These are phyloP conservation scores for Solanum chilense DNA, from an alignment of 257 asterid species.

Conservation along the genomic window DNA sequence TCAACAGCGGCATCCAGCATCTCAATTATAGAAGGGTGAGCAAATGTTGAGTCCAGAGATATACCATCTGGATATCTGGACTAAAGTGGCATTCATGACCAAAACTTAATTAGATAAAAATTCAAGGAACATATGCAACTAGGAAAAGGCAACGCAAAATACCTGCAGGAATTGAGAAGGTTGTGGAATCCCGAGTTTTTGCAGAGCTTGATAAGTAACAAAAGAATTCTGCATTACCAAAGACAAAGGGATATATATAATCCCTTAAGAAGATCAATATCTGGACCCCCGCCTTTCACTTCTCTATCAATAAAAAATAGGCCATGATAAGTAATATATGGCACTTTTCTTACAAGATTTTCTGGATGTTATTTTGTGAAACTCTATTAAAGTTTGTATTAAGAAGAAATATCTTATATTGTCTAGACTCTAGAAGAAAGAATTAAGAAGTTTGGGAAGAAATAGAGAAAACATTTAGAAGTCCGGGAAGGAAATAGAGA, in stretches of 20 bases:
- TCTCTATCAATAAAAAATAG: not conserved
- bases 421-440: not conserved
- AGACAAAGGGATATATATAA: not conserved
- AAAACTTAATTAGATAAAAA: slow-evolving; percentile 10
- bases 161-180: slow-evolving; percentile 91
- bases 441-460: not conserved
- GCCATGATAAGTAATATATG: not conserved
- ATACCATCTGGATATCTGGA: slow-evolving; percentile 93
- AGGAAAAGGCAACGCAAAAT: slow-evolving; percentile 6
- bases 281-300: not conserved
- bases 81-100: slow-evolving; percentile 29
- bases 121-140: not conserved
- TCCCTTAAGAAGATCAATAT: not conserved
- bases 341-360: not conserved
- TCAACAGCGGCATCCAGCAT: slow-evolving; percentile 88
- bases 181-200: slow-evolving; percentile 90
- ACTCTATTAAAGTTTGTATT: not conserved
- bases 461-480: not conserved
- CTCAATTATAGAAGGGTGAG: slow-evolving; percentile 68
- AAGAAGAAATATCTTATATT: not conserved
- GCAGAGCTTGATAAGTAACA: slow-evolving; percentile 67
- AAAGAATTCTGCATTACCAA: slow-evolving; percentile 59
- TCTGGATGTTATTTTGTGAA: not conserved
- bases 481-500: not conserved
- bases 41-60: slow-evolving; percentile 65